Conservation (phyloP, 257 asterid species). For the Solanum clarkiae region DNA sequence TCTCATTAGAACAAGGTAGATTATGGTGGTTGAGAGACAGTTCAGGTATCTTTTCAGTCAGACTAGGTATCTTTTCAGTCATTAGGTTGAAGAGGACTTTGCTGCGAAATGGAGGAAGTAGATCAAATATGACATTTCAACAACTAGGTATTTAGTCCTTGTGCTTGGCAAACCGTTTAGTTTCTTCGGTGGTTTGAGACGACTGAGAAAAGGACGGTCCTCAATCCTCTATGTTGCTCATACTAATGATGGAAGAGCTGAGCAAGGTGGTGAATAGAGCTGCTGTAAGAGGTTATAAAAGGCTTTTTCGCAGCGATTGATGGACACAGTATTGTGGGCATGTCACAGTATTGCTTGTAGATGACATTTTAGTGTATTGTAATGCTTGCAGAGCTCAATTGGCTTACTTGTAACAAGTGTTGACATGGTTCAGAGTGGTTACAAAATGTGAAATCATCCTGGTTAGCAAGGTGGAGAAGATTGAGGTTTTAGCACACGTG, state of each 20-base stretch:
- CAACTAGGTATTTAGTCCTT: background rate
- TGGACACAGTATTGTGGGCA: background rate
- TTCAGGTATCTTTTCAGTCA: background rate
- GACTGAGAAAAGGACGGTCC: background rate
- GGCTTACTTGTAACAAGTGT: background rate
- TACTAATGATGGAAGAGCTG: background rate
- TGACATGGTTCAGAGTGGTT: background rate
- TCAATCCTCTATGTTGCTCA: background rate
- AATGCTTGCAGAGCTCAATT: background rate
- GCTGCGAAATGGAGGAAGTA: background rate
- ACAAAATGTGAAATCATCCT: background rate
- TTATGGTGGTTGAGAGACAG: background rate
- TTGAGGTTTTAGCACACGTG: background rate
- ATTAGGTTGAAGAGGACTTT: background rate
- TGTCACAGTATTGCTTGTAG: background rate
- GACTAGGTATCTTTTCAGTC: background rate
- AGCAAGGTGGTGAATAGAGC: background rate
- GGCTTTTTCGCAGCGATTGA: background rate
- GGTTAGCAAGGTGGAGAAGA: background rate
- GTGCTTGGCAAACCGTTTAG: background rate
- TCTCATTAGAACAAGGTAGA: background rate
- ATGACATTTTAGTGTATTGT: background rate
- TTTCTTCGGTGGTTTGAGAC: background rate
- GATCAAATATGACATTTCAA: background rate
- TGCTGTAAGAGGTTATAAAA: background rate